Percentiles rank a stretch among this genome's conserved stretches.
Evolutionary conservation across 345 rosid species (phyloP).

Genomic region (Salix purpurea): DNA sequence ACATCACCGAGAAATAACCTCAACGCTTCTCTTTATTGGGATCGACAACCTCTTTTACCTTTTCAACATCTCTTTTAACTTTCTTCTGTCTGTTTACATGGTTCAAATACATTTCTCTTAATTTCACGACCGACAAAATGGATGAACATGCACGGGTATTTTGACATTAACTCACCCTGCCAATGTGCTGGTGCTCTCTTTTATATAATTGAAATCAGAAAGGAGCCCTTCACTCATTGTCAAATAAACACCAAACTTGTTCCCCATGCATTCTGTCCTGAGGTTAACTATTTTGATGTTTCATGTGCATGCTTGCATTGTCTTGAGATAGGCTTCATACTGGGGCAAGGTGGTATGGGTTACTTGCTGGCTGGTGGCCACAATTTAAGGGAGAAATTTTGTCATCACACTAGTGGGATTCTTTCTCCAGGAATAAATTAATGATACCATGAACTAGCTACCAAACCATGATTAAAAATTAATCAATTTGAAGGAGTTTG

Average conservation of each 20-base stretch:
- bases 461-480: not conserved
- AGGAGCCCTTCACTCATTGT: constrained; percentile 12
- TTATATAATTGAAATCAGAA: constrained; percentile 1
- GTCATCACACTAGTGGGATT: not conserved
- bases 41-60: not conserved
- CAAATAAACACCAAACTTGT: not conserved
- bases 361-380: not conserved
- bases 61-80: not conserved
- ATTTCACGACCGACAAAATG: constrained; percentile 24
- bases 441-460: not conserved
- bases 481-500: not conserved
- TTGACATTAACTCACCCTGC: not conserved
- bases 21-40: not conserved
- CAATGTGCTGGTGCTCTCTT: not conserved
- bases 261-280: constrained; percentile 6
- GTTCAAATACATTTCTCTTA: constrained; percentile 18
- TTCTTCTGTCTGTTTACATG: not conserved
- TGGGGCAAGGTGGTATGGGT: not conserved
- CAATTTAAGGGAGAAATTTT: not conserved
- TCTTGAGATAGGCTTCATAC: not conserved
- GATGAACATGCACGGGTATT: not conserved
- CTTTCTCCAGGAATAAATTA: not conserved
- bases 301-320: constrained; percentile 5
- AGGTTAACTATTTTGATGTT: not conserved
- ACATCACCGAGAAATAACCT: not conserved